phyloP scores from a whole-genome alignment of 176 grass and related monocot genomes.

The Neostapfia colusana region DNA sequence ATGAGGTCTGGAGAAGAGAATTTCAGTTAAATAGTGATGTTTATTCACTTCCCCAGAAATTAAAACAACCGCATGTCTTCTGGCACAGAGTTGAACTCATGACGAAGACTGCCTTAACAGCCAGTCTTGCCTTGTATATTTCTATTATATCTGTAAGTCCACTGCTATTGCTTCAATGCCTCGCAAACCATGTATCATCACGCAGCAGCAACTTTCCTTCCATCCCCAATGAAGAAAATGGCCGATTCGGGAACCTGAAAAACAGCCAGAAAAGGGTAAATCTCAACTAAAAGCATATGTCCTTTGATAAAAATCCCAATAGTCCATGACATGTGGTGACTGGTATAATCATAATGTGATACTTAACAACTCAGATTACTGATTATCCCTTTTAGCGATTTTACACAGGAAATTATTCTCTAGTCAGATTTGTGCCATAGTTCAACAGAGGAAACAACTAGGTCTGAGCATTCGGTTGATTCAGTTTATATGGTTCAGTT shows the following conservation, averaged over 20 bases:
- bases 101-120: not conserved
- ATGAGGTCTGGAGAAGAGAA: no score
- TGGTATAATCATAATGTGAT: constrained; percentile 6
- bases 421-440: not conserved
- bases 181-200: constrained; percentile 39
- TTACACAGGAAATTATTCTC: not conserved
- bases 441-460: not conserved
- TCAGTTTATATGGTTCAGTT: no score
- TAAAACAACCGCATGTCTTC: constrained; percentile 8
- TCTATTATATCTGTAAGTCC: constrained; percentile 43
- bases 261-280: not conserved
- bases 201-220: constrained; percentile 88
- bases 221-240: constrained; percentile 97
- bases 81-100: not conserved
- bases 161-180: not conserved
- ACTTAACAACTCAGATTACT: not conserved
- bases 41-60: constrained; percentile 22
- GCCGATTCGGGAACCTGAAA: constrained; percentile 76
- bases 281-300: not conserved
- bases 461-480: no score
- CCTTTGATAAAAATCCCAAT: not conserved
- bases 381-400: not conserved
- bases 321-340: not conserved
- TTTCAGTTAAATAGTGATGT: no score
- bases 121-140: constrained; percentile 4